Conservation (phyloP, 192 early-diverging fungal species). For the Powellomyces hirtus region DNA sequence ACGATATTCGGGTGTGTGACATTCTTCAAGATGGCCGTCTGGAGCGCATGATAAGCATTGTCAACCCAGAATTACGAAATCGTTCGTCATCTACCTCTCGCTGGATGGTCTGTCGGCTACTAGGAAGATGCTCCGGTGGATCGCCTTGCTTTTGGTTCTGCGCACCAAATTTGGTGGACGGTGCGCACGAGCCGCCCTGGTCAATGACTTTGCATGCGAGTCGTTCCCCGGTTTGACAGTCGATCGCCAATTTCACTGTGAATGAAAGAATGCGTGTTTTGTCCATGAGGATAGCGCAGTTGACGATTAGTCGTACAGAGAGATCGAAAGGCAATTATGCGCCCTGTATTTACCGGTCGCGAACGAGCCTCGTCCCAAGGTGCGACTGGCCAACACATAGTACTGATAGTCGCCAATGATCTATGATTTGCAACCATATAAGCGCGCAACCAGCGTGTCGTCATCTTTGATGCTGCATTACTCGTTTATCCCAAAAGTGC, state of each 20-base stretch:
- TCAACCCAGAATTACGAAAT: neutral
- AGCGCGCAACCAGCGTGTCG: neutral
- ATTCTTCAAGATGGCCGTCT: conserved; percentile 26
- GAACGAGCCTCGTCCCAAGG: conserved; percentile 22
- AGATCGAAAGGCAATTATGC: too few relatives aligned
- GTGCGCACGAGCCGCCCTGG: neutral
- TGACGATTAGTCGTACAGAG: too few relatives aligned
- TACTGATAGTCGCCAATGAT: conserved; percentile 14
- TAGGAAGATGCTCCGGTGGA: neutral
- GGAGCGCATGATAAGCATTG: neutral
- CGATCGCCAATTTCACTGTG: conserved; percentile 20
- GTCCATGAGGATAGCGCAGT: too few relatives aligned
- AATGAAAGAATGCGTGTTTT: too few relatives aligned
- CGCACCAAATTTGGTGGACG: neutral
- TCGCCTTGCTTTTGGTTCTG: neutral
- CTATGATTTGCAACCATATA: neutral
- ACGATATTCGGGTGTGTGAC: conserved; percentile 29
- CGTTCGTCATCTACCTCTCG: neutral
- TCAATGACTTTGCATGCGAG: conserved; percentile 27
- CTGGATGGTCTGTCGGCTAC: neutral
- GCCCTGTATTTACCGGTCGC: conserved; percentile 18
- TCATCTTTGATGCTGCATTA: too few relatives aligned
- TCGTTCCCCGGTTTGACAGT: conserved; percentile 12
- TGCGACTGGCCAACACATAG: conserved; percentile 9
- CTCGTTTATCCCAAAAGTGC: too few relatives aligned